Evolutionary conservation across 2,329 filamentous ascomycete species (phyloP), one percentile per base, ranked within the genome.

Genomic region (Trichoderma atrobrunneum): DNA sequence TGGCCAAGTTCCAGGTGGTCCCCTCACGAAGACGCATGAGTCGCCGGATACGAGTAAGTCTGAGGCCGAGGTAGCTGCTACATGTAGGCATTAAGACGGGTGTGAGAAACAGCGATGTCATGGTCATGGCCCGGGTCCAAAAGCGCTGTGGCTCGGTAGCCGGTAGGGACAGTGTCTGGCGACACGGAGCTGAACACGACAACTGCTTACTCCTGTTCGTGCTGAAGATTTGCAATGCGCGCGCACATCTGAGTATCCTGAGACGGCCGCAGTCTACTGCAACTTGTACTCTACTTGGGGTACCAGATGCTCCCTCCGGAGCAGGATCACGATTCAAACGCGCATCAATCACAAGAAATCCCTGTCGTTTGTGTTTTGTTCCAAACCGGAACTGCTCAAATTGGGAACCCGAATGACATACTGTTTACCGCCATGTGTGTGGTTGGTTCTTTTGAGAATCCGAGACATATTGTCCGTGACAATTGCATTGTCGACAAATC

Each of bases 341-440:
- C 32, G 21, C 36, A 69, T 34, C 36, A 61, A 26, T 32, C 21
- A 39, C 57, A 21, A 43, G 71, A 48, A 39, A 74, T 59, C 73
- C 69, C 63, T 68, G 74, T 64, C 65, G 71, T 60, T 34, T 34
- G 14, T 21, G 56, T 54, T 32, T 18, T 30, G 30, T 32, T 34
- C 57, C 54, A 36, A 60, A 34, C 63, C 74, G 75, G 75, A 72
- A 61, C 43, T 72, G 69, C 75, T 75, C 69, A 66, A 76, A 74
- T 62, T 60, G 75, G 75, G 24, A 76, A 72, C 26, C 75, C 75
- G 75, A 74, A 70, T 51, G 57, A 30, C 26, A 54, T 67, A n/a
- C 34, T 18, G 14, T 34, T 59, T 59, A 18, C 32, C 60, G 30
- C 26, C 18, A 24, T 48, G 48, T 59, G 60, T 14, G 60, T 48